Evolutionary conservation across 2,329 filamentous ascomycete genomes (phyloP).

Genomic region (Paecilomyces fulvus): DNA sequence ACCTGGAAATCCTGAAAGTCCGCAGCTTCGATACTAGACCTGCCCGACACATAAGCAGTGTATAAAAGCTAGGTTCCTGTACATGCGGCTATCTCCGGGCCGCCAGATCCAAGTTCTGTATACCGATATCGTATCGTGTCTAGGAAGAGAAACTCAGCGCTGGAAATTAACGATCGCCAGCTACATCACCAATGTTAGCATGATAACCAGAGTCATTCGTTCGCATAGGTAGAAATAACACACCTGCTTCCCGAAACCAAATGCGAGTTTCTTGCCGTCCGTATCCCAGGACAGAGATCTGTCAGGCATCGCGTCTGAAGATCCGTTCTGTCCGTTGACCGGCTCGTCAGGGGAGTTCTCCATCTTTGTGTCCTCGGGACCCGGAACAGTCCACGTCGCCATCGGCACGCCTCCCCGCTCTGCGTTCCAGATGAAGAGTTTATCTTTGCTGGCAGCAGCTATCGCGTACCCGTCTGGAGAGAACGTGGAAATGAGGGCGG

Average conservation of each 20-base stretch:
- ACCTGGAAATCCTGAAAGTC: not conserved
- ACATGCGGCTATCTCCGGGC: not conserved
- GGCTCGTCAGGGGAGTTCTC: slow-evolving; percentile 22
- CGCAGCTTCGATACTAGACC: not conserved
- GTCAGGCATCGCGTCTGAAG: slow-evolving; percentile 18
- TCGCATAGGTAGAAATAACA: slow-evolving; percentile 6
- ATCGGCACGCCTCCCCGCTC: slow-evolving; percentile 36
- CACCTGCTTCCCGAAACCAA: slow-evolving; percentile 43
- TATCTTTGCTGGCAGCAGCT: slow-evolving; percentile 36
- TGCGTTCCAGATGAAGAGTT: slow-evolving; percentile 39
- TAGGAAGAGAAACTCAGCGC: not conserved
- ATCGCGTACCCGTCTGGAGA: slow-evolving; percentile 41
- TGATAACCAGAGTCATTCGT: not conserved
- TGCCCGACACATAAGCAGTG: not conserved
- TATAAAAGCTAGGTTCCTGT: not conserved
- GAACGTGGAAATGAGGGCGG: slow-evolving; percentile 36
- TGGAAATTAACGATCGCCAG: slow-evolving; percentile 28
- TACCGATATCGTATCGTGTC: not conserved
- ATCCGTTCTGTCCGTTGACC: slow-evolving; percentile 29
- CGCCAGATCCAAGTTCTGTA: not conserved
- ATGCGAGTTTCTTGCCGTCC: slow-evolving; percentile 46
- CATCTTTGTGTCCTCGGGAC: slow-evolving; percentile 22
- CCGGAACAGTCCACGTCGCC: slow-evolving; percentile 30
- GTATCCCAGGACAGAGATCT: slow-evolving; percentile 44
- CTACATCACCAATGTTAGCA: slow-evolving; percentile 11